Evolutionary conservation across 129 eudicot species (phyloP), one percentile per base, ranked within the genome.

Genomic region (Chrysanthemum seticuspe): DNA sequence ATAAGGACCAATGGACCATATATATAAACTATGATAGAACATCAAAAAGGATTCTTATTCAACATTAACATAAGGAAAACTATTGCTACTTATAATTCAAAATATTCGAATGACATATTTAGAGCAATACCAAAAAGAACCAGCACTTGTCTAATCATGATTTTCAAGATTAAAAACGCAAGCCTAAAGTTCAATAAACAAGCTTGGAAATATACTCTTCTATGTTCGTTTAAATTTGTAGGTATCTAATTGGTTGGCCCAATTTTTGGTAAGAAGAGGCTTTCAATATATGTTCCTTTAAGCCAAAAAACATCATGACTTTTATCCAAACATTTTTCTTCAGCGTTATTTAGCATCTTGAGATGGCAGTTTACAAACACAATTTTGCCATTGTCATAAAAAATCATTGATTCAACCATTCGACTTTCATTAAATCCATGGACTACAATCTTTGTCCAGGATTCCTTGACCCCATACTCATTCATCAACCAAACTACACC

Each of bases 401-500:
- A 19, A 19, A 19, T 19, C 21, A 19, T n/a, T 54, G 23, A 4
- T 1, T 2, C 2, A 54, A n/a, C 1, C 7, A 4, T 2, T 3
- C 10, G 5, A 4, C 2, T 54, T 54, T 54, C 23, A 13, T 8
- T n/a, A 8, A 54, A 15, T 54, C 60, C 60, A 19, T 19, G 21
- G 21, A 19, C 21, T 19, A 19, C 21, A 19, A 19, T 19, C 21
- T 19, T 19, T 19, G 60, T 54, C 60, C 60, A 54, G 7, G 23
- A 54, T 54, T 54, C 60, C 8, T 54, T 54, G 10, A 54, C 23
- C 60, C 60, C 76, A 21, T 77, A 77, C 50, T 70, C 66, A 10
- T 70, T 62, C 81, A 70, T 77, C 76, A 70, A 21, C 76, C 72
- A 77, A 21, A 77, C 21, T 71, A 10, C 76, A 77, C 62, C 72